Evolutionary conservation across 2,329 filamentous ascomycete genomes (phyloP), one percentile per base, ranked within the genome.

Genomic region (Exophiala xenobiotica): DNA sequence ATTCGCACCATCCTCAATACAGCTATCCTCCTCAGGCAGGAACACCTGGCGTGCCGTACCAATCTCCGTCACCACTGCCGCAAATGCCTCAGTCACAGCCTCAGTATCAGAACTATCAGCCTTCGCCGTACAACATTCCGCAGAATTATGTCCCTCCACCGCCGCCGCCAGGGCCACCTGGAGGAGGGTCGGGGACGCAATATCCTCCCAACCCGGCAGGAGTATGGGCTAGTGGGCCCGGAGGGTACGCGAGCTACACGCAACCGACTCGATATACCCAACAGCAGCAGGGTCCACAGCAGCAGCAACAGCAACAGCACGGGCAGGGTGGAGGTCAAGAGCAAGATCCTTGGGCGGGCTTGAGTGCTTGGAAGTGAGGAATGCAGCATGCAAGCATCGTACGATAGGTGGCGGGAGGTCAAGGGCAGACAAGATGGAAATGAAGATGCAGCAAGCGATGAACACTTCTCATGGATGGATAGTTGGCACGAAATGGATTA

Each of bases 141-240:
- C 77, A 81, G 45, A 83, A 83, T 3, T 87, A 85, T 64, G 76
- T 86, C 20, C 83, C 82, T 0, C 83, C 83, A 14, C 84, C 83
- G 3, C 84, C 84, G 8, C 84, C 83, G 0, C 83, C 83, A 1
- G 81, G 81, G 2, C 82, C 81, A 4, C 82, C 83, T 8, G 57
- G 59, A 7, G 59, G 42, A 79, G 75, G 64, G 53, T 73, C 78
- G 3, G 70, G 75, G 41, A 75, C 77, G 35, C 77, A 78, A n/a
- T 84, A 79, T 63, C 70, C 73, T 1, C 65, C 66, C 53, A 56
- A 59, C 35, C 35, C 66, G 56, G 60, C 64, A 40, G 56, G 65
- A 38, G 50, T 63, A 41, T 72, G 73, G 66, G 68, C 73, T 3
- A 70, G 71, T 44, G 77, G 77, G 6, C 77, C 80, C 3, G 77